phyloP scores from a whole-genome alignment of 1,139 yeast species.

The Entelexis sorbosivorans region DNA sequence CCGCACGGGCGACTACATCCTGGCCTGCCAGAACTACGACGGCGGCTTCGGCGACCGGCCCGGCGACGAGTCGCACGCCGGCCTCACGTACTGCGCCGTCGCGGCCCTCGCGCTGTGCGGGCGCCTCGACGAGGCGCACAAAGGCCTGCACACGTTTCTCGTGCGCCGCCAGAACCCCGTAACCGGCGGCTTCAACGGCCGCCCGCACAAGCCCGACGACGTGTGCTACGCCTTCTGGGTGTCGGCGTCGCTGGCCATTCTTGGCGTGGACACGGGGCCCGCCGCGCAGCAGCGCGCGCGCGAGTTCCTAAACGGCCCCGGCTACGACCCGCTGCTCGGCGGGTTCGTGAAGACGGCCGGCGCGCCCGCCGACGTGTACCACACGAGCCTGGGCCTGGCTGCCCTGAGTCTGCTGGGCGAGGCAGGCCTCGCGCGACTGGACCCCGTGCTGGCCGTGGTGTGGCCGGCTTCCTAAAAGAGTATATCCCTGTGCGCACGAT shows the following conservation, averaged over 20 bases:
- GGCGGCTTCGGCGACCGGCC: slow-evolving; percentile 56
- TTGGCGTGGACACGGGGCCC: slow-evolving; percentile 26
- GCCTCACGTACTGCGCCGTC: slow-evolving; percentile 77
- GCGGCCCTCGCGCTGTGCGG: slow-evolving; percentile 47
- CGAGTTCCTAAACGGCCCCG: slow-evolving; percentile 42
- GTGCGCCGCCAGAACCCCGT: slow-evolving; percentile 37
- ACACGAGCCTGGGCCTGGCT: slow-evolving; percentile 33
- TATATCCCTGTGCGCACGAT: no score
- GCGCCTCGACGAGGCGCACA: slow-evolving; percentile 21
- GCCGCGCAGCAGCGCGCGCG: slow-evolving; percentile 30
- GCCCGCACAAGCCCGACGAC: slow-evolving; percentile 75
- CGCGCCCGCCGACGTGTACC: slow-evolving; percentile 44
- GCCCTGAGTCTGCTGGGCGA: slow-evolving; percentile 28
- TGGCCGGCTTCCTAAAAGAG: neutral
- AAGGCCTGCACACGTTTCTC: no score
- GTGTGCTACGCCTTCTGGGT: slow-evolving; percentile 94
- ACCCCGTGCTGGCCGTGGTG: slow-evolving; percentile 9
- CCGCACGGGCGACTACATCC: slow-evolving; percentile 37
- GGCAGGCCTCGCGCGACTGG: slow-evolving; percentile 21
- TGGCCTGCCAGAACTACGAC: slow-evolving; percentile 38
- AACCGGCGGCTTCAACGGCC: slow-evolving; percentile 82
- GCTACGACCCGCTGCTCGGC: slow-evolving; percentile 60
- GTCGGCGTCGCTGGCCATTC: slow-evolving; percentile 45
- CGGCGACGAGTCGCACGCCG: slow-evolving; percentile 71
- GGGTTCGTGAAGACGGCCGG: slow-evolving; percentile 69